phyloP scores from a whole-genome alignment of 1,139 yeast genomes.

The Lodderomyces orthopsilosis region DNA sequence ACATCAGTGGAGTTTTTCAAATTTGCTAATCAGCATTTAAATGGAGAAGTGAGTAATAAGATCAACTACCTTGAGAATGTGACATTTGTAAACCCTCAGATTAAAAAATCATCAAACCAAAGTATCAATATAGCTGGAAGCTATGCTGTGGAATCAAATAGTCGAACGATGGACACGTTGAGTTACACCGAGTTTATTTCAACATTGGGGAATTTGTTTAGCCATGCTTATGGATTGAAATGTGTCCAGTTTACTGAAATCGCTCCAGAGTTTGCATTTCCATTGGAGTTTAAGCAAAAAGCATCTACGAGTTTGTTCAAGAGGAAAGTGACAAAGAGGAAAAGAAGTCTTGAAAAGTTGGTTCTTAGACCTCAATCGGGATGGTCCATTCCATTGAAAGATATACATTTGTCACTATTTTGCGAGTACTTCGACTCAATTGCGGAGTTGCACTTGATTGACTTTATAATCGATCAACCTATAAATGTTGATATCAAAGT shows the following conservation, averaged over 20 bases:
- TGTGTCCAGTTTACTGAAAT: slow-evolving; percentile 37
- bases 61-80: slow-evolving; percentile 29
- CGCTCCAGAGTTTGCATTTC: slow-evolving; percentile 52
- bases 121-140: slow-evolving; percentile 40
- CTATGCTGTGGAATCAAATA: slow-evolving; percentile 29
- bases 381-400: slow-evolving; percentile 48
- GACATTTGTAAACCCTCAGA: slow-evolving; percentile 37
- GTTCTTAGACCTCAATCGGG: slow-evolving; percentile 43
- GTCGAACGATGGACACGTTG: slow-evolving; percentile 16
- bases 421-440: slow-evolving; percentile 44
- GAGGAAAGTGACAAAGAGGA: slow-evolving; percentile 18
- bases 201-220: slow-evolving; percentile 23
- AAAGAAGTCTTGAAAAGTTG: slow-evolving; percentile 23
- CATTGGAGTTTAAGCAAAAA: slow-evolving; percentile 19
- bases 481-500: slow-evolving; percentile 14
- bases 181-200: slow-evolving; percentile 27
- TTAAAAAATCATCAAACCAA: slow-evolving; percentile 20
- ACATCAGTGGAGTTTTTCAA: slow-evolving; percentile 25
- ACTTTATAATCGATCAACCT: slow-evolving; percentile 45
- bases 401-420: slow-evolving; percentile 26
- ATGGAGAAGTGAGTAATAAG: slow-evolving; percentile 20
- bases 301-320: slow-evolving; percentile 8
- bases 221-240: slow-evolving; percentile 34
- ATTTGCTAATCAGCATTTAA: slow-evolving; percentile 31
- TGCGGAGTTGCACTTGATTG: slow-evolving; percentile 40